Conservation (phyloP, 2,329 filamentous ascomycete species). For the Colletotrichum phormii region DNA sequence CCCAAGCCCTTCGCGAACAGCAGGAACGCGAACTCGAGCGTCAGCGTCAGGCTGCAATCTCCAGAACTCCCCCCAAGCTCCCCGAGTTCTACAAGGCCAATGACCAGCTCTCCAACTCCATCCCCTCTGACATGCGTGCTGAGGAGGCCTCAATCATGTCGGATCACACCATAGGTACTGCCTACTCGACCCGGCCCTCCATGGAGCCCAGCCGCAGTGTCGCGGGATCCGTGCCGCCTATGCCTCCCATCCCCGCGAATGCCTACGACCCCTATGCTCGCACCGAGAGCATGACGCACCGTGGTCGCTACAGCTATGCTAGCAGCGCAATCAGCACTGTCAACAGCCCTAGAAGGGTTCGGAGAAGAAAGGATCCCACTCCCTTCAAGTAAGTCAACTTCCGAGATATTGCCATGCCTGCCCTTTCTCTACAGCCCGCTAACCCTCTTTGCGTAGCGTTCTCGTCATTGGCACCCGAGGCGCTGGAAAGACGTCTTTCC, state of each 20-base stretch:
- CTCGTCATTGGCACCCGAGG: conserved; percentile 89
- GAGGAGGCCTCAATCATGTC: conserved; percentile 72
- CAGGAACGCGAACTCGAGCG: conserved; percentile 56
- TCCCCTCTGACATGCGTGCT: conserved; percentile 67
- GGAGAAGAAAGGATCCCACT: conserved; percentile 95
- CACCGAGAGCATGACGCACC: conserved; percentile 95
- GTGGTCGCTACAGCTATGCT: conserved; percentile 95
- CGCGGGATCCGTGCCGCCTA: conserved; percentile 54
- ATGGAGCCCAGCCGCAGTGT: conserved; percentile 63
- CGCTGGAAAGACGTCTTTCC: conserved; percentile 95
- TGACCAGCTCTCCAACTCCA: conserved; percentile 58
- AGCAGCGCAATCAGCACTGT: conserved; percentile 91
- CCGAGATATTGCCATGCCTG: conserved; percentile 3
- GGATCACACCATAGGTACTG: conserved; percentile 50
- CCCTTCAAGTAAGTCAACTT: conserved; percentile 90
- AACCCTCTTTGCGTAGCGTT: conserved; percentile 68
- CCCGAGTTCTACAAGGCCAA: conserved; percentile 63
- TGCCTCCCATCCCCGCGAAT: conserved; percentile 68
- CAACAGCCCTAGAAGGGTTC: conserved; percentile 91
- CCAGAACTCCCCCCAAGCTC: conserved; percentile 62
- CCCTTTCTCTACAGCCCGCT: not conserved
- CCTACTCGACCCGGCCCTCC: conserved; percentile 58
- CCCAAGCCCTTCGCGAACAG: conserved; percentile 63
- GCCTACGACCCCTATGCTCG: conserved; percentile 82
- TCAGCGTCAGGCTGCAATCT: conserved; percentile 59